A percentile compares a stretch with the other conserved stretches of the same genome.
phyloP scores from a whole-genome alignment of 2,329 filamentous ascomycete species.

The Plectosphaerella sp. region DNA sequence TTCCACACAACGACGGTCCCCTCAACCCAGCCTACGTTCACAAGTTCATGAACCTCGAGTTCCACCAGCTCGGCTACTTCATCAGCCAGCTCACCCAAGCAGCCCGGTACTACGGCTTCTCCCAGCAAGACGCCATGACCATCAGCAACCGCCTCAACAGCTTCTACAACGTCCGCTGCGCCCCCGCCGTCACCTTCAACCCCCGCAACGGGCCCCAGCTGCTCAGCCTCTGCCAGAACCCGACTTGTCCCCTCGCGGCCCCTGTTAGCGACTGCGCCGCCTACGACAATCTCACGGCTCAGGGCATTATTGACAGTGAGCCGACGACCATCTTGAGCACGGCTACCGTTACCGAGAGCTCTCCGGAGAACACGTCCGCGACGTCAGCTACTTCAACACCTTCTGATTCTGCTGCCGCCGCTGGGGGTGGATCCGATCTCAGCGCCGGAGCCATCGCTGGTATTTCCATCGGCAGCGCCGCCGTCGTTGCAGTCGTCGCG shows the following conservation, averaged over 20 bases:
- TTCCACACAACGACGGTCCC: constrained; percentile 9
- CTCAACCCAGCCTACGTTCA: constrained; percentile 23
- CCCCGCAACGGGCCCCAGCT: constrained; percentile 13
- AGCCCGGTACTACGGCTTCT: constrained; percentile 20
- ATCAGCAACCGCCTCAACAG: constrained; percentile 17
- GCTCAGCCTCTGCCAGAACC: constrained; percentile 20
- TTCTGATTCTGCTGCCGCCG: constrained; percentile 7
- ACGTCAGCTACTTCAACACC: not conserved
- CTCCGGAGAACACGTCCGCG: not conserved
- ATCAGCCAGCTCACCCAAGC: constrained; percentile 21
- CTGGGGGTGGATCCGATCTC: not conserved
- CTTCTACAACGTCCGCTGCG: constrained; percentile 22
- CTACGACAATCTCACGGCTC: constrained; percentile 16
- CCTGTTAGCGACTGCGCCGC: constrained; percentile 19
- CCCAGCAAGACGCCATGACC: constrained; percentile 16
- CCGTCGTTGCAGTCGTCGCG: constrained; percentile 14
- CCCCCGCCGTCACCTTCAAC: constrained; percentile 10
- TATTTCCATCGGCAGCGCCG: constrained; percentile 18
- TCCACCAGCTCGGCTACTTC: constrained; percentile 22
- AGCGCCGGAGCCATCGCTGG: constrained; percentile 15
- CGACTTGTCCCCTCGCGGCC: constrained; percentile 19
- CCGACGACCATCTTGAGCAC: constrained; percentile 1
- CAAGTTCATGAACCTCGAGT: constrained; percentile 26
- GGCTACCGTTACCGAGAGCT: not conserved
- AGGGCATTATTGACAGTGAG: constrained; percentile 8